A percentile compares a stretch with the other conserved stretches of the same genome.
Evolutionary conservation across 495 filamentous ascomycete genomes (phyloP).

Genomic region (Terfezia claveryi): DNA sequence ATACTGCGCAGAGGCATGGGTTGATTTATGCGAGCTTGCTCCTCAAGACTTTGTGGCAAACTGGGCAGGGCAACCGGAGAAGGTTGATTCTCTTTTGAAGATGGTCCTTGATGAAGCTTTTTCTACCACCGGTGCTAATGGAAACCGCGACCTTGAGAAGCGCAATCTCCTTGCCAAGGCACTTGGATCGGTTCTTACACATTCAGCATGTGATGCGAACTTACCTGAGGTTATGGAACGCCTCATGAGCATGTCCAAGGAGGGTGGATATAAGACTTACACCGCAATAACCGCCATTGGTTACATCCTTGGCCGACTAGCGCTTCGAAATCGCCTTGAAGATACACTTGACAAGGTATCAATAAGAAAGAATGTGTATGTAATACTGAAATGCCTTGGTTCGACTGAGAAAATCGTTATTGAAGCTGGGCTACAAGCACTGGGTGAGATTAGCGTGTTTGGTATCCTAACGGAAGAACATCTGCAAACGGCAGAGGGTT

Average conservation of each 20-base stretch:
- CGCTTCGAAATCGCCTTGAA: constrained; percentile 24
- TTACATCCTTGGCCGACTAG: constrained; percentile 37
- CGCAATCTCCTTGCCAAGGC: constrained; percentile 22
- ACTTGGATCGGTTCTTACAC: constrained; percentile 58
- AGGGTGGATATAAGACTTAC: constrained; percentile 38
- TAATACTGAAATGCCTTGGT: constrained; percentile 21
- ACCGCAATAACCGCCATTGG: constrained; percentile 36
- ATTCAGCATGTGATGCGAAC: constrained; percentile 25
- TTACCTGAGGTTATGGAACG: constrained; percentile 23
- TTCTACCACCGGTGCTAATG: not conserved
- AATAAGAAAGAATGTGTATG: constrained; percentile 22
- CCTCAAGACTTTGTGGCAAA: not conserved
- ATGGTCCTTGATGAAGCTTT: not conserved
- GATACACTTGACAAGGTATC: constrained; percentile 19
- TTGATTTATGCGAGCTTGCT: not conserved
- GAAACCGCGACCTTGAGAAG: not conserved
- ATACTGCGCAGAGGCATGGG: constrained; percentile 18
- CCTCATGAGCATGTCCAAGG: constrained; percentile 23
- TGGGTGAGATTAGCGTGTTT: constrained; percentile 58
- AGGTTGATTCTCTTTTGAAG: not conserved
- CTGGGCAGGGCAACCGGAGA: not conserved
- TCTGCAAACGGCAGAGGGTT: constrained; percentile 17
- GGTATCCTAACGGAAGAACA: constrained; percentile 27
- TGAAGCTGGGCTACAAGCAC: constrained; percentile 37
- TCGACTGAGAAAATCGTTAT: constrained; percentile 30